A percentile compares a stretch with the other conserved stretches of the same genome.
Conservation (phyloP, 164 flowering plant genomes). For the Berberis thunbergii region DNA sequence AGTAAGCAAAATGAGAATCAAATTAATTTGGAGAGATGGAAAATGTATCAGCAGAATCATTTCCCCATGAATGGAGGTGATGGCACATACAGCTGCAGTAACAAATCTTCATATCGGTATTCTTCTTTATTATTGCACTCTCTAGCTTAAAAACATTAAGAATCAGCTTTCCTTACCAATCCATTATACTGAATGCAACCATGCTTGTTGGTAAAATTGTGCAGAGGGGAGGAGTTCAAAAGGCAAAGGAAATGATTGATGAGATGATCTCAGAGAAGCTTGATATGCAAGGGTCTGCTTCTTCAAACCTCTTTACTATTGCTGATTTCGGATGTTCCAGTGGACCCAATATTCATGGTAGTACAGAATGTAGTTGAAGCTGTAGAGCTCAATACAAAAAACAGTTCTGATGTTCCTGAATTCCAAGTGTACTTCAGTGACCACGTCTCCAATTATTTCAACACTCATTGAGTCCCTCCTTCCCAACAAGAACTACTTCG, state of each 20-base stretch:
- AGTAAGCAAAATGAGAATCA: too few species aligned
- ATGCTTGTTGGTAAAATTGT: neutral
- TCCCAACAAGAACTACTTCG: conserved; percentile 12
- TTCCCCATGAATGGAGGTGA: conserved; percentile 8
- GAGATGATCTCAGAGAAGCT: conserved; percentile 7
- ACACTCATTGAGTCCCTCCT: conserved; percentile 17
- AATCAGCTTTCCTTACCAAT: too few species aligned
- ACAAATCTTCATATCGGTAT: conserved; percentile 3
- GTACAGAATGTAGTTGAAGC: conserved; percentile 20
- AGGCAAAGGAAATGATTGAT: conserved; percentile 5
- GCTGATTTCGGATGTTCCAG: conserved; percentile 25
- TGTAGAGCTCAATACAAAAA: conserved; percentile 9
- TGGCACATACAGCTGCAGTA: conserved; percentile 1
- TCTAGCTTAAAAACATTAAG: too few species aligned
- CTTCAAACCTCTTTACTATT: conserved; percentile 3
- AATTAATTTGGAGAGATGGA: too few species aligned
- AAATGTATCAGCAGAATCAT: neutral
- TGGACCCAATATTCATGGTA: conserved; percentile 16
- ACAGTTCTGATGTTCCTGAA: conserved; percentile 7
- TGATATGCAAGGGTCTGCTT: neutral
- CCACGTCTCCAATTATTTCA: conserved; percentile 21
- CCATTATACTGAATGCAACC: neutral
- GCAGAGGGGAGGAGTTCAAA: conserved; percentile 8
- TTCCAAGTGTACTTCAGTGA: conserved; percentile 24
- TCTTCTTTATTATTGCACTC: too few species aligned